Conservation (phyloP, 805 yeast genomes). For the Pichia gijzeniarum region DNA sequence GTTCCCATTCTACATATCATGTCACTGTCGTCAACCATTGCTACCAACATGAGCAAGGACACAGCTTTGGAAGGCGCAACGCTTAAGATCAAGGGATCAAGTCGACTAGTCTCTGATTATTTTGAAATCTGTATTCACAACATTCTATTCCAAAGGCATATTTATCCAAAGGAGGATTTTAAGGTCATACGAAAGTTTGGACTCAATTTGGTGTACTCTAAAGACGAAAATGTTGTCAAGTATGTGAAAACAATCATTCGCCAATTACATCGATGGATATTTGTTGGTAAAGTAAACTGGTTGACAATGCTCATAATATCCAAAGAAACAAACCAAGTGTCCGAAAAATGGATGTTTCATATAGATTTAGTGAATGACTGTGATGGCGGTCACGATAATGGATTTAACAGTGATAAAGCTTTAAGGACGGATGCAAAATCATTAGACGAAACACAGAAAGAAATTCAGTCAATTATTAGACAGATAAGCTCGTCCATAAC, state of each 20-base stretch:
- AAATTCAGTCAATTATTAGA: constrained; percentile 79
- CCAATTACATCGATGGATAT: constrained; percentile 71
- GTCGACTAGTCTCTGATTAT: constrained; percentile 74
- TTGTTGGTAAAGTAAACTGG: constrained; percentile 58
- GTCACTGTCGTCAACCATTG: background rate
- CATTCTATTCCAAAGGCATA: constrained; percentile 82
- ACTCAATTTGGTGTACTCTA: constrained; percentile 60
- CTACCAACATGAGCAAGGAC: background rate
- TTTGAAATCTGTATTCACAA: constrained; percentile 76
- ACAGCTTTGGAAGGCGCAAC: no score
- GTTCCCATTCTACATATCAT: no score
- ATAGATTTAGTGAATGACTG: constrained; percentile 26
- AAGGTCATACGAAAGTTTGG: constrained; percentile 73
- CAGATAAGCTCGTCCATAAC: constrained; percentile 87
- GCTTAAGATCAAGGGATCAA: constrained; percentile 57
- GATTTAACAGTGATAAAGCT: no score
- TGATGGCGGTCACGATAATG: no score
- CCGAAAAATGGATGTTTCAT: constrained; percentile 85
- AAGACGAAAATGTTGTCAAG: constrained; percentile 66
- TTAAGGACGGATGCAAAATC: background rate
- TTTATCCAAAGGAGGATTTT: constrained; percentile 85
- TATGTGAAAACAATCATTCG: constrained; percentile 62
- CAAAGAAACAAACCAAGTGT: constrained; percentile 57
- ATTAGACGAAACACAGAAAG: constrained; percentile 52
- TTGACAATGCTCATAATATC: constrained; percentile 69